Evolutionary conservation across 169 alveolate genomes (phyloP).

Genomic region (Eimeria falciformis): DNA sequence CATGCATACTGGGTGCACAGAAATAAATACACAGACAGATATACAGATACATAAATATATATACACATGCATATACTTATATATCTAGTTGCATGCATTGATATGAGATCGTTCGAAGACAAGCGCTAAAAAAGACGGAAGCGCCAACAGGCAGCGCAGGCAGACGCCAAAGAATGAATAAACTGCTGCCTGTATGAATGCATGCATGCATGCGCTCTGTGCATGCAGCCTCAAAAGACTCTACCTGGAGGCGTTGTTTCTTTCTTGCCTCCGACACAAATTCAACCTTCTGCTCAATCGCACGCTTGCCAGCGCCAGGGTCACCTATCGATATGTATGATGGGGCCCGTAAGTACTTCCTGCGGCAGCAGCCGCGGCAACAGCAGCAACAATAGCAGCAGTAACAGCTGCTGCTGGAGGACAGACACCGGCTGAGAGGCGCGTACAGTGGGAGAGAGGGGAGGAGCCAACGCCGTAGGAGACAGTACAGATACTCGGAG

Average conservation of each 20-base stretch:
- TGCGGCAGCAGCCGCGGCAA: conserved; percentile 53
- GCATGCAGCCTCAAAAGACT: too few species aligned
- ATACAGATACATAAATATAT: neutral
- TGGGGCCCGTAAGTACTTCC: conserved; percentile 92
- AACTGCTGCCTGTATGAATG: neutral
- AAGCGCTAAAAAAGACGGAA: too few species aligned
- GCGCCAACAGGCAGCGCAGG: too few species aligned
- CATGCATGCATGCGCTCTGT: too few species aligned
- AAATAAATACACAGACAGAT: neutral
- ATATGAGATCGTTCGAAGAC: too few species aligned
- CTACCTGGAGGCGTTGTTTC: conserved; percentile 81
- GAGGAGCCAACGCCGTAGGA: neutral
- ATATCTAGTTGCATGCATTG: too few species aligned
- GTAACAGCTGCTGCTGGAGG: neutral
- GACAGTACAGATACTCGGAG: neutral
- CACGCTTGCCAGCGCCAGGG: conserved; percentile 95
- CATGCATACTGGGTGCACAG: neutral
- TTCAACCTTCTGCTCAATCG: conserved; percentile 94
- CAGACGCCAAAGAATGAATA: neutral
- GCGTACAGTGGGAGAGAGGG: neutral
- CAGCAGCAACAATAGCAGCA: conserved; percentile 25
- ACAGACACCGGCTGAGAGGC: conserved; percentile 1
- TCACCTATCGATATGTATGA: conserved; percentile 95
- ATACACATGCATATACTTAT: too few species aligned
- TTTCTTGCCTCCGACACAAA: conserved; percentile 92